Conservation (phyloP, 768 basidiomycete species). For the Coprinopsis cinerea region DNA sequence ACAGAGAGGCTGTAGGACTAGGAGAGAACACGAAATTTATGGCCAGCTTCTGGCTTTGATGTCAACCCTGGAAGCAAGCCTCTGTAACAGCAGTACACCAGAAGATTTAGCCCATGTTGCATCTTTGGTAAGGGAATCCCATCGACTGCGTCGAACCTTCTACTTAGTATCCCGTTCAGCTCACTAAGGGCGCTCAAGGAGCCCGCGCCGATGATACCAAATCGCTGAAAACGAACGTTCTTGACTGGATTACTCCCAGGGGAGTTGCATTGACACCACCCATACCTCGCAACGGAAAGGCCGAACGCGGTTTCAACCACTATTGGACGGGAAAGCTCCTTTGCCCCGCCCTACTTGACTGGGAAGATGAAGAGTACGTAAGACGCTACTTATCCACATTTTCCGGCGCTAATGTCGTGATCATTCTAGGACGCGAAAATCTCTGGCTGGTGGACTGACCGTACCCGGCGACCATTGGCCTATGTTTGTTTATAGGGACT, state of each 20-base stretch:
- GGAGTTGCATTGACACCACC: slow-evolving; percentile 11
- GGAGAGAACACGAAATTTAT: background rate
- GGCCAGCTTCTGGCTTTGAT: background rate
- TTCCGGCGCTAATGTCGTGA: background rate
- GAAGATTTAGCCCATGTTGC: background rate
- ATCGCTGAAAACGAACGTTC: slow-evolving; percentile 6
- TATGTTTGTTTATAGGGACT: slow-evolving; percentile 13
- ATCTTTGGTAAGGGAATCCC: background rate
- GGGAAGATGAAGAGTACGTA: slow-evolving; percentile 16
- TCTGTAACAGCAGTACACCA: background rate
- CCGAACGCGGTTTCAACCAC: slow-evolving; percentile 14
- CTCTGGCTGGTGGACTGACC: slow-evolving; percentile 5
- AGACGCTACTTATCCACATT: background rate
- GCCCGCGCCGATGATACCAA: slow-evolving; percentile 11
- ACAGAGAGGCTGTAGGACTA: background rate
- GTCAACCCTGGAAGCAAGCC: background rate
- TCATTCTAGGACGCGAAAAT: slow-evolving; percentile 6
- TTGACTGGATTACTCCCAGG: slow-evolving; percentile 16
- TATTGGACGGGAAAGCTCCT: slow-evolving; percentile 16
- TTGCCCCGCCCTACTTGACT: slow-evolving; percentile 18
- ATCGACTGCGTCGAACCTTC: no score
- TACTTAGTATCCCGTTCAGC: background rate
- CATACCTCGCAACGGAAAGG: slow-evolving; percentile 14
- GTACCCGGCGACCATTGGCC: slow-evolving; percentile 15
- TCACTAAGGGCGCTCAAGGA: slow-evolving; percentile 11